A percentile compares a stretch with the other conserved stretches of the same genome.
Conservation (phyloP, 257 asterid species). For the Nicotiana attenuata region DNA sequence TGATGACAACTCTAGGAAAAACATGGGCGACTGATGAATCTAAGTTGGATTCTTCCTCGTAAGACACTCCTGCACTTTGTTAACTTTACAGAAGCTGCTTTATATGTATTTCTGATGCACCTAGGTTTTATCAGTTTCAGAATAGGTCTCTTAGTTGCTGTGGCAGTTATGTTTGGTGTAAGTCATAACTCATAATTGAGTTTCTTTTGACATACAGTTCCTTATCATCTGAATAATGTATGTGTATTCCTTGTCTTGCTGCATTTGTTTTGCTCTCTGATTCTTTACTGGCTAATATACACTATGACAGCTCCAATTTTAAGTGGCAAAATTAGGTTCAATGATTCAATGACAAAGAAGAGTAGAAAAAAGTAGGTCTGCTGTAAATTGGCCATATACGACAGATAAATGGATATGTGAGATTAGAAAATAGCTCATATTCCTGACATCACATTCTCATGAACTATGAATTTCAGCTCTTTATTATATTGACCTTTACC, state of each 20-base stretch:
- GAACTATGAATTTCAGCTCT: background rate
- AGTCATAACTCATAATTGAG: background rate
- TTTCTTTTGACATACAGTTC: background rate
- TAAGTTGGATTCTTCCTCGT: slow-evolving; percentile 54
- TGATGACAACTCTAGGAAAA: slow-evolving; percentile 91
- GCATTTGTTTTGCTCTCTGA: background rate
- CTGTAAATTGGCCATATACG: background rate
- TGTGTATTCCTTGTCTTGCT: background rate
- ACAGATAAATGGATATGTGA: background rate
- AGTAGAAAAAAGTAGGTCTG: background rate
- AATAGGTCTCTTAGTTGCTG: background rate
- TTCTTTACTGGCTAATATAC: background rate
- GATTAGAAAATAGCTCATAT: background rate
- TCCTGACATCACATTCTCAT: background rate
- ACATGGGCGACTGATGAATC: slow-evolving; percentile 73
- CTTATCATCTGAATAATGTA: background rate
- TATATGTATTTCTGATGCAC: background rate
- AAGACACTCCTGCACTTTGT: slow-evolving; percentile 26
- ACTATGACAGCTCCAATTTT: background rate
- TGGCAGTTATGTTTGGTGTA: background rate
- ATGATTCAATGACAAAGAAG: background rate
- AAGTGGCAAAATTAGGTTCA: background rate
- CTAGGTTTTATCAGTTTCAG: background rate
- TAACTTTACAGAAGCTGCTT: background rate
- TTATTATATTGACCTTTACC: background rate